A percentile compares a stretch with the other conserved stretches of the same genome.
phyloP scores from a whole-genome alignment of 2,329 filamentous ascomycete genomes.

The Penicillium sp. region DNA sequence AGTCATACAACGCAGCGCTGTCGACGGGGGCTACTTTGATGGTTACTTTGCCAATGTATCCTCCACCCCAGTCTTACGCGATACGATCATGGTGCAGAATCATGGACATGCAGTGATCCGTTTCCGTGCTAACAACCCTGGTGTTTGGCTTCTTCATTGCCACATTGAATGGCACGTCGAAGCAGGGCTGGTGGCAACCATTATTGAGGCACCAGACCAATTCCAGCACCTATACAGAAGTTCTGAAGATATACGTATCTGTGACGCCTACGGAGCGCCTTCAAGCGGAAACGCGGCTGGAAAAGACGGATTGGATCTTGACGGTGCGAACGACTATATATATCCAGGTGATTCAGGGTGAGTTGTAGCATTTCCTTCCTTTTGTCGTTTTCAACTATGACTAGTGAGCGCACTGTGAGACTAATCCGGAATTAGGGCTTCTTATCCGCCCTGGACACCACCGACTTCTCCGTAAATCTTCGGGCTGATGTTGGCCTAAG shows the following conservation, averaged over 20 bases:
- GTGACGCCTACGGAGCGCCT: constrained; percentile 20
- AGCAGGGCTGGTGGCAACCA: constrained; percentile 27
- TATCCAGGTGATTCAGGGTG: constrained; percentile 12
- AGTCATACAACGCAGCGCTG: constrained; percentile 32
- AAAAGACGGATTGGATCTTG: constrained; percentile 8
- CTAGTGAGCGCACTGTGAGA: not conserved
- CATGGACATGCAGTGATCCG: constrained; percentile 30
- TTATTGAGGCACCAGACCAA: constrained; percentile 30
- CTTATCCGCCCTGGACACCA: constrained; percentile 4
- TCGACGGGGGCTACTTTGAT: constrained; percentile 25
- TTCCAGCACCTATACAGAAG: constrained; percentile 18
- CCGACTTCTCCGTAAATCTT: constrained; percentile 1
- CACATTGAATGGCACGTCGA: constrained; percentile 36
- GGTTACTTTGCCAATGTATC: constrained; percentile 24
- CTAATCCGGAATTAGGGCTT: constrained; percentile 6
- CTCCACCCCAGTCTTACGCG: constrained; percentile 26
- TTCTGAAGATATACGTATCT: constrained; percentile 21
- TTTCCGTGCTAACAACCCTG: constrained; percentile 34
- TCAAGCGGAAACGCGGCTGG: constrained; percentile 22
- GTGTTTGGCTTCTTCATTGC: constrained; percentile 31
- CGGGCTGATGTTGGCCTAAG: not conserved
- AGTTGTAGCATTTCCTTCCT: not conserved
- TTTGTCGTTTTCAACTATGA: not conserved
- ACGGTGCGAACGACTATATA: constrained; percentile 12
- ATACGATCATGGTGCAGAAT: constrained; percentile 33